A percentile compares a stretch with the other conserved stretches of the same genome.
Conservation (phyloP, 2,329 filamentous ascomycete genomes). For the Cordyceps tenuipes region DNA sequence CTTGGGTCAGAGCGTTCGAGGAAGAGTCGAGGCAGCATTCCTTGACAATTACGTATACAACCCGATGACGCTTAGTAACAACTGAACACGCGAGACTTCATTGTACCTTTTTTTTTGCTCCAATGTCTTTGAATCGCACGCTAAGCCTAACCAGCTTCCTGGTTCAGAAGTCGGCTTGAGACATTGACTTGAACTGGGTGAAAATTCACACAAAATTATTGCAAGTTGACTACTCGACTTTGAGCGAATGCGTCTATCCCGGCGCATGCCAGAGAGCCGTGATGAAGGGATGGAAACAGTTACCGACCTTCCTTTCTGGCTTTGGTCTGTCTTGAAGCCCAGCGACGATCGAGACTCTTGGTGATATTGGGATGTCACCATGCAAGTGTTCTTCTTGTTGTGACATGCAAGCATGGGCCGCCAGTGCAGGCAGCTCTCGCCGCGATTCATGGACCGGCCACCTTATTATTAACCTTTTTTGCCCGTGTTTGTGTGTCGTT, state of each 20-base stretch:
- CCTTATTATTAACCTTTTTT: no score
- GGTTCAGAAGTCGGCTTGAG: conserved; percentile 8
- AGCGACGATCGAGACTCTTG: neutral
- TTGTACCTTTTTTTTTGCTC: neutral
- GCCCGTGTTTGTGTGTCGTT: neutral
- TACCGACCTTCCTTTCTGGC: neutral
- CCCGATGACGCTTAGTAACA: neutral
- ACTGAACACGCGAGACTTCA: neutral
- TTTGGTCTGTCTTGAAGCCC: neutral
- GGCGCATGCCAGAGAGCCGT: neutral
- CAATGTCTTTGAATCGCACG: conserved; percentile 10
- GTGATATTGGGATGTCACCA: neutral
- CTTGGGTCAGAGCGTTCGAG: conserved; percentile 1
- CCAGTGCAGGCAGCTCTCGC: neutral
- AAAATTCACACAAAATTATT: no score
- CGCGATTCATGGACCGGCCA: neutral
- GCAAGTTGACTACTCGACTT: neutral
- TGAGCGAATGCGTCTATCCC: neutral
- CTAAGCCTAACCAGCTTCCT: conserved; percentile 9
- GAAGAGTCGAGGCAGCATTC: neutral
- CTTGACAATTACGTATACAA: neutral
- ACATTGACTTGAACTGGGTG: neutral
- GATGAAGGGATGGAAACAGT: neutral
- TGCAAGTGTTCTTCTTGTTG: neutral
- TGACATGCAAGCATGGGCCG: neutral